phyloP scores from a whole-genome alignment of 305 asterid genomes.

The Fraxinus platypoda region DNA sequence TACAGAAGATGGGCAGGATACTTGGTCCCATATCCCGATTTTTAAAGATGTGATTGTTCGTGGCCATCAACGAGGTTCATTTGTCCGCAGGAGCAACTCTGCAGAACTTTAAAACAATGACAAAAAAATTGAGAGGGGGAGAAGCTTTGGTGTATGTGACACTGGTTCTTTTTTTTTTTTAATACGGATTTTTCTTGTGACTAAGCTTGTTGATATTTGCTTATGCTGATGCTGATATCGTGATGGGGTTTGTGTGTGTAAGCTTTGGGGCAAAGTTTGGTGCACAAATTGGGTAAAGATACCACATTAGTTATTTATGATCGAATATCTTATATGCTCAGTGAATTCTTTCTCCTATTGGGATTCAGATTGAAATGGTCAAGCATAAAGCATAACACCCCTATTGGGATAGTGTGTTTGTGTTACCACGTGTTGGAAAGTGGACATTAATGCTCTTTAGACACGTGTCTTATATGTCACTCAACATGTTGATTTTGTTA shows the following conservation, averaged over 20 bases:
- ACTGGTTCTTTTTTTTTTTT: constrained; percentile 3
- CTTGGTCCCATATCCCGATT: constrained; percentile 61
- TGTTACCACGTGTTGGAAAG: background rate
- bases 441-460: background rate
- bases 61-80: constrained; percentile 55
- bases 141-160: constrained; percentile 7
- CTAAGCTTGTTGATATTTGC: constrained; percentile 30
- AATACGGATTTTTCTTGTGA: constrained; percentile 11
- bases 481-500: too few relatives aligned
- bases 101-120: constrained; percentile 43
- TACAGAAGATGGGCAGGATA: constrained; percentile 62
- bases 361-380: background rate
- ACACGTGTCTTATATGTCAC: too few relatives aligned
- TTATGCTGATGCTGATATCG: background rate
- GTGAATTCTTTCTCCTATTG: background rate
- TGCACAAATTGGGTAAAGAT: constrained; percentile 8
- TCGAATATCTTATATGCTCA: background rate
- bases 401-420: background rate
- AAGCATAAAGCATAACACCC: too few relatives aligned
- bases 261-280: background rate
- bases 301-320: background rate
- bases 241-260: constrained; percentile 11
- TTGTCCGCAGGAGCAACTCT: constrained; percentile 46
- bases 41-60: constrained; percentile 60
- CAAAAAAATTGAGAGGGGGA: constrained; percentile 11